Evolutionary conservation across 345 rosid genomes (phyloP).

Genomic region (Excoecaria cochinchinensis): DNA sequence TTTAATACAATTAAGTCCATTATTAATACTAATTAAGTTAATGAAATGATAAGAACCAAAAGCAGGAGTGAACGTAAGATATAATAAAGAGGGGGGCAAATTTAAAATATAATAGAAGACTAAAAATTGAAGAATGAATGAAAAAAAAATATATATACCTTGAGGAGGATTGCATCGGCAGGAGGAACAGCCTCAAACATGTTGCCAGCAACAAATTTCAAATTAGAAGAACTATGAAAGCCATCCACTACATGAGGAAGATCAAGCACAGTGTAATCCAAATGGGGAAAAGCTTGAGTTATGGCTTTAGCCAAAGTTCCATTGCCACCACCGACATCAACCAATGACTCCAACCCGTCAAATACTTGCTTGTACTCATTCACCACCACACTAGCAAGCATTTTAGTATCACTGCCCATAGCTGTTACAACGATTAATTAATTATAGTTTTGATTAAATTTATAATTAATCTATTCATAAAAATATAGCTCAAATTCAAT

Average conservation of each 20-base stretch:
- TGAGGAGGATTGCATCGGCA: background rate
- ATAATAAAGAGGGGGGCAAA: too few species aligned
- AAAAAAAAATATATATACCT: background rate
- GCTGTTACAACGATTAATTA: too few species aligned
- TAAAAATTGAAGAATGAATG: too few species aligned
- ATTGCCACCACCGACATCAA: slow-evolving; percentile 40
- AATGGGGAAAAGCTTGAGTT: slow-evolving; percentile 19
- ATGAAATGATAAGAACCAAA: too few species aligned
- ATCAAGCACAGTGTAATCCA: slow-evolving; percentile 34
- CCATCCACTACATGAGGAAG: slow-evolving; percentile 19
- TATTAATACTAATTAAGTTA: too few species aligned
- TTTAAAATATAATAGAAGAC: too few species aligned
- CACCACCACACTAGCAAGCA: slow-evolving; percentile 1
- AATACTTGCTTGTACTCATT: slow-evolving; percentile 16
- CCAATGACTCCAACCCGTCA: slow-evolving; percentile 28
- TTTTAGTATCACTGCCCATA: background rate
- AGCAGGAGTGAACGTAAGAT: too few species aligned
- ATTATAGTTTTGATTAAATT: too few species aligned
- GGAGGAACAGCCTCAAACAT: slow-evolving; percentile 9
- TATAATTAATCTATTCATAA: too few species aligned
- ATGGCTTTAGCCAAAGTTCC: slow-evolving; percentile 29
- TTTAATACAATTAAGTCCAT: too few species aligned
- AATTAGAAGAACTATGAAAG: background rate
- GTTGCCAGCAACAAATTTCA: slow-evolving; percentile 9
- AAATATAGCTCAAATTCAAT: too few species aligned